phyloP scores from a whole-genome alignment of 2,329 filamentous ascomycete species.

The Arachnopeziza araneosa region DNA sequence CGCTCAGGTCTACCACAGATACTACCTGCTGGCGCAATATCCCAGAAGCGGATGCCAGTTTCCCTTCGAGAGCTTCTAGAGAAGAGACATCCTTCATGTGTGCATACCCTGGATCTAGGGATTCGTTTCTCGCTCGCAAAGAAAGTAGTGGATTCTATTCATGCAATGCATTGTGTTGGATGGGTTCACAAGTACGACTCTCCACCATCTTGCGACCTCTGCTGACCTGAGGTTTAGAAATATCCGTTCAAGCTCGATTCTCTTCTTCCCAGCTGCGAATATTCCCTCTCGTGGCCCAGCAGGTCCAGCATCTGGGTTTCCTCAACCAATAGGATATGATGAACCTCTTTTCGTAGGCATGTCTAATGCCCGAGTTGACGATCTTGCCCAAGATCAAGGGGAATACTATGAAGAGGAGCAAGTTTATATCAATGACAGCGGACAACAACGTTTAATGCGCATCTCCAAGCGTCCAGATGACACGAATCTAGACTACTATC shows the following conservation, averaged over 20 bases:
- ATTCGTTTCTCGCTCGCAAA: slow-evolving; percentile 39
- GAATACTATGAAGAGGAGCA: slow-evolving; percentile 29
- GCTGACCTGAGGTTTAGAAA: slow-evolving; percentile 14
- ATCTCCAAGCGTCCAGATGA: slow-evolving; percentile 32
- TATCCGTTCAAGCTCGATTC: slow-evolving; percentile 34
- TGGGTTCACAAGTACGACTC: slow-evolving; percentile 43
- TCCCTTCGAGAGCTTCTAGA: slow-evolving; percentile 21
- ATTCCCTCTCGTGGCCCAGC: slow-evolving; percentile 26
- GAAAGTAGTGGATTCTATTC: slow-evolving; percentile 40
- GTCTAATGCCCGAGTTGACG: slow-evolving; percentile 34
- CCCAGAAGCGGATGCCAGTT: slow-evolving; percentile 23
- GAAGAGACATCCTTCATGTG: slow-evolving; percentile 18
- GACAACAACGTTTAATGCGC: slow-evolving; percentile 29
- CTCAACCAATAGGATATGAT: slow-evolving; percentile 21
- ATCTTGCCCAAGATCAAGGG: slow-evolving; percentile 9
- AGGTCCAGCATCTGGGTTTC: slow-evolving; percentile 31
- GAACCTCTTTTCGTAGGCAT: slow-evolving; percentile 36
- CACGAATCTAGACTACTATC: slow-evolving; percentile 25
- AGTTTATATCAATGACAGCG: slow-evolving; percentile 8
- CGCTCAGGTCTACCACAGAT: slow-evolving; percentile 20
- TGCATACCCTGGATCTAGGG: slow-evolving; percentile 35
- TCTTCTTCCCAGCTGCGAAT: slow-evolving; percentile 39
- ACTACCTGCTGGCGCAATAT: slow-evolving; percentile 23
- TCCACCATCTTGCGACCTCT: background rate
- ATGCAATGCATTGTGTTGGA: slow-evolving; percentile 46